phyloP scores from a whole-genome alignment of 2,329 filamentous ascomycete species.

The Paramyrothecium roridum region DNA sequence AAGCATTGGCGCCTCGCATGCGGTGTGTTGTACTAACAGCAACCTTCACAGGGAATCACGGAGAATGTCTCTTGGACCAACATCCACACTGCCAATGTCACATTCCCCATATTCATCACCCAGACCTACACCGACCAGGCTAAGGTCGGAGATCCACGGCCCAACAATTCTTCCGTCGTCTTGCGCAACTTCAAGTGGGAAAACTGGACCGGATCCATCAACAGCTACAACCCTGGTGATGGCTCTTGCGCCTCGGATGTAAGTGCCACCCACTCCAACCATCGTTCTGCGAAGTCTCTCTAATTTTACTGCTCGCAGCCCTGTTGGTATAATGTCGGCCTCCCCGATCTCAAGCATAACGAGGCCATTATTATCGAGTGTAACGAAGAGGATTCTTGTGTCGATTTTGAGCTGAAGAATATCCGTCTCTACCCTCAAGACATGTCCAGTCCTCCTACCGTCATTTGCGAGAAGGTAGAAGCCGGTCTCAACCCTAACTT shows the following conservation, averaged over 20 bases:
- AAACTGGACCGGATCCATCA: neutral
- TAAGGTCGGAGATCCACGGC: neutral
- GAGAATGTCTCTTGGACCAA: neutral
- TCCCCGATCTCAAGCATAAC: neutral
- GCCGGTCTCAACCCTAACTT: neutral
- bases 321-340: neutral
- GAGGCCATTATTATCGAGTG: neutral
- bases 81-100: neutral
- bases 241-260: neutral
- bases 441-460: neutral
- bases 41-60: neutral
- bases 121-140: neutral
- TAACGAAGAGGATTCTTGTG: neutral
- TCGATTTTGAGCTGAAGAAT: neutral
- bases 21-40: neutral
- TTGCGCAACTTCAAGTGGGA: neutral
- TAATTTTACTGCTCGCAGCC: neutral
- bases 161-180: neutral
- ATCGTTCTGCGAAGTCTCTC: no score
- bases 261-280: neutral
- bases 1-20: neutral
- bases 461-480: neutral
- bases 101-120: neutral
- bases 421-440: neutral
- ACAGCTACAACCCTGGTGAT: neutral